These are phyloP conservation scores for Trichoderma asperelloides DNA, from an alignment of 495 filamentous ascomycete genomes.

Conservation along the genomic window DNA sequence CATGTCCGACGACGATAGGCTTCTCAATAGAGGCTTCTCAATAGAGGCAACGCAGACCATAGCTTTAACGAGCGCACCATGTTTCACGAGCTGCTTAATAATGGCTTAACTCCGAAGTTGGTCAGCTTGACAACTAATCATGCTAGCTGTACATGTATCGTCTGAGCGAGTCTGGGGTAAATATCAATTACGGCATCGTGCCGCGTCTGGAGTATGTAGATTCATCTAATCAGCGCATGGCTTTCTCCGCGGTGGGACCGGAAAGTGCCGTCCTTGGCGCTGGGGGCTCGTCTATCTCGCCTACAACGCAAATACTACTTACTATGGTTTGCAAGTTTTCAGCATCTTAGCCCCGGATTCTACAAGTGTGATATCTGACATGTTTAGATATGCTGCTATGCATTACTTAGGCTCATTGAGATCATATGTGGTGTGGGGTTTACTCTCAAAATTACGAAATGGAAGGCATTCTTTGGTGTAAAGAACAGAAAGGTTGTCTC, in stretches of 20 bases:
- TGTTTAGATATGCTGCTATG: not conserved
- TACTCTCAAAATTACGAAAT: too few relatives aligned
- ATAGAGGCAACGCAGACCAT: too few relatives aligned
- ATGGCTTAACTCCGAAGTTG: not conserved
- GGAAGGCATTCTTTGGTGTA: too few relatives aligned
- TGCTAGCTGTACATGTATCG: not conserved
- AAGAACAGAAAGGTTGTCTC: too few relatives aligned
- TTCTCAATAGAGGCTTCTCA: too few relatives aligned
- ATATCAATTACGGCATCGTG: not conserved
- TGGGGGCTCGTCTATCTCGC: not conserved
- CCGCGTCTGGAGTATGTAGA: not conserved
- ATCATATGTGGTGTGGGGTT: too few relatives aligned
- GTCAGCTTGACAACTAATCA: not conserved
- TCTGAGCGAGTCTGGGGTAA: not conserved
- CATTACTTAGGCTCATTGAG: too few relatives aligned
- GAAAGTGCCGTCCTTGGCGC: not conserved
- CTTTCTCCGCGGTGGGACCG: not conserved
- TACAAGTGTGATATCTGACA: too few relatives aligned
- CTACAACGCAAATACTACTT: not conserved
- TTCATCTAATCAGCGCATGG: not conserved
- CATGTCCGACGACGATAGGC: too few relatives aligned
- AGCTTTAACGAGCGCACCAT: not conserved
- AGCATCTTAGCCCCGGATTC: not conserved
- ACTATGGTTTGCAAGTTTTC: not conserved
- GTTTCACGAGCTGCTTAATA: not conserved